phyloP scores from a whole-genome alignment of 192 early-diverging fungal genomes.

The Radiomyces spectabilis region DNA sequence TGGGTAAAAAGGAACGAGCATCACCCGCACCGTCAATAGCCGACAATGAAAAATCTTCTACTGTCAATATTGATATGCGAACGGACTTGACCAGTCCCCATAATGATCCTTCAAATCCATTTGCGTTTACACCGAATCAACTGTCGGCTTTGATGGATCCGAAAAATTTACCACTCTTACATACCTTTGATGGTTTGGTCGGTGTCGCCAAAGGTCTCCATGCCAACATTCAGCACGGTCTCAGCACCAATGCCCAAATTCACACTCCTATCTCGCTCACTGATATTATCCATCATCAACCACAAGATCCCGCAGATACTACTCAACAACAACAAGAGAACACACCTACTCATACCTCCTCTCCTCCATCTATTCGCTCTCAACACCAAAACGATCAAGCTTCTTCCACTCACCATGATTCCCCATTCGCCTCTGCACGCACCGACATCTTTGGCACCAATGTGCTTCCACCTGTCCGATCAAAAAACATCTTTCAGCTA shows the following conservation, averaged over 20 bases:
- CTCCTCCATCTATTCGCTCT: too few species aligned
- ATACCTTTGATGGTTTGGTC: slow-evolving; percentile 37
- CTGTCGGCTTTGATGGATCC: slow-evolving; percentile 48
- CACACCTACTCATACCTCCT: slow-evolving; percentile 25
- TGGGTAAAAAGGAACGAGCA: too few species aligned
- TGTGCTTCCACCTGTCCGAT: slow-evolving; percentile 58
- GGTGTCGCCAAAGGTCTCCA: slow-evolving; percentile 44
- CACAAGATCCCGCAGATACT: neutral
- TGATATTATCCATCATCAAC: slow-evolving; percentile 6
- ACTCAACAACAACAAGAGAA: neutral
- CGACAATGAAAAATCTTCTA: neutral
- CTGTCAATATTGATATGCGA: slow-evolving; percentile 11
- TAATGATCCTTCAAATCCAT: slow-evolving; percentile 34
- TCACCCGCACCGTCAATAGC: neutral
- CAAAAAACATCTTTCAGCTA: slow-evolving; percentile 62
- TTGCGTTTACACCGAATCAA: slow-evolving; percentile 43
- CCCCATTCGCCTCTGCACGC: too few species aligned
- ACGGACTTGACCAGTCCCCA: slow-evolving; percentile 24
- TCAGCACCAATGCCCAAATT: slow-evolving; percentile 25
- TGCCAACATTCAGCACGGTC: slow-evolving; percentile 35
- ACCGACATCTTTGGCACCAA: slow-evolving; percentile 60
- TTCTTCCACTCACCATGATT: too few species aligned
- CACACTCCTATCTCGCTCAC: slow-evolving; percentile 25
- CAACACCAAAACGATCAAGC: too few species aligned
- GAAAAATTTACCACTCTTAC: slow-evolving; percentile 40